Percentiles rank a stretch among this genome's conserved stretches.
phyloP scores from a whole-genome alignment of 345 rosid species.

The Luvunga scandens region DNA sequence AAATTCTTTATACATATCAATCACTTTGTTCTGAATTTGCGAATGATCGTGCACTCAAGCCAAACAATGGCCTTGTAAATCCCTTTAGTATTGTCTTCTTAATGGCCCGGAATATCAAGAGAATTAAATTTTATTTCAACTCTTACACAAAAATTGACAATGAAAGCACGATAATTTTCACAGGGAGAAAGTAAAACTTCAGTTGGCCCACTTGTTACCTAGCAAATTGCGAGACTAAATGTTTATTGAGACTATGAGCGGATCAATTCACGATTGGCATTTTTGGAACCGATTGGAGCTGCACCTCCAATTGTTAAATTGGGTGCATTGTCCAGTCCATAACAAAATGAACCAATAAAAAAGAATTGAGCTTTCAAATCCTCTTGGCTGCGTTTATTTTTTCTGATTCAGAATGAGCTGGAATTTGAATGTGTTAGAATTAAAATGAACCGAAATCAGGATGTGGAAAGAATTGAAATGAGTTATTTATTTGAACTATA shows the following conservation, averaged over 20 bases:
- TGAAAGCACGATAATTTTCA: background rate
- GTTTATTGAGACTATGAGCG: conserved; percentile 29
- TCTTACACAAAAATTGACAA: background rate
- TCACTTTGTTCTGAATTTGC: conserved; percentile 45
- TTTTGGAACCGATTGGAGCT: conserved; percentile 56
- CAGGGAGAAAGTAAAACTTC: conserved; percentile 29
- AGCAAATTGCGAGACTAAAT: conserved; percentile 70
- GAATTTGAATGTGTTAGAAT: too few species aligned
- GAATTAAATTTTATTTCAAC: background rate
- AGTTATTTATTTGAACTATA: too few species aligned
- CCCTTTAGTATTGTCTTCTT: conserved; percentile 46
- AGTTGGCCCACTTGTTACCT: conserved; percentile 89
- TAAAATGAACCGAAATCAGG: too few species aligned
- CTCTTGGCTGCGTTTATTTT: conserved; percentile 19
- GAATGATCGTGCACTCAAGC: conserved; percentile 54
- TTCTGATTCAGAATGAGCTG: too few species aligned
- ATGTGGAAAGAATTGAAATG: too few species aligned
- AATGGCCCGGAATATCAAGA: conserved; percentile 49
- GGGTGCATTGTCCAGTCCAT: conserved; percentile 73
- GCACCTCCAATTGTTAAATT: conserved; percentile 72
- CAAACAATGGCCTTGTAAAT: conserved; percentile 74
- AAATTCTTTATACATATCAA: conserved; percentile 41
- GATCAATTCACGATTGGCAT: conserved; percentile 49
- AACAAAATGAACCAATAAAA: conserved; percentile 59
- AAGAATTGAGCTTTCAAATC: conserved; percentile 89